Evolutionary conservation across 768 basidiomycete genomes (phyloP).

Genomic region (Lactarius psammicola): DNA sequence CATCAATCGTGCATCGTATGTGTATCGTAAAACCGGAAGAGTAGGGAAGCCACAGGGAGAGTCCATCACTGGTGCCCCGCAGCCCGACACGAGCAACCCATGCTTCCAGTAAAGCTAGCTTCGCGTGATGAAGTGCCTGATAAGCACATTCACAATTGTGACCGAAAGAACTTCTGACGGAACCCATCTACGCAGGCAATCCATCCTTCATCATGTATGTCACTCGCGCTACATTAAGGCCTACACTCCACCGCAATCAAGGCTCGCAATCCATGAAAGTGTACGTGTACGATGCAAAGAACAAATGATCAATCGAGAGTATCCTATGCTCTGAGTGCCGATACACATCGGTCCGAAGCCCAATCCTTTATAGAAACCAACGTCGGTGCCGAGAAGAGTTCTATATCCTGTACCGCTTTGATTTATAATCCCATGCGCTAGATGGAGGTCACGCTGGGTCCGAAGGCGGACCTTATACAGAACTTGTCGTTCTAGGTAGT

Average conservation of each 20-base stretch:
- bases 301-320: too few relatives aligned
- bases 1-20: neutral
- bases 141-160: too few relatives aligned
- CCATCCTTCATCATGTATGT: too few relatives aligned
- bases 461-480: neutral
- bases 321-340: neutral
- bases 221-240: too few relatives aligned
- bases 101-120: neutral
- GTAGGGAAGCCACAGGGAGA: neutral
- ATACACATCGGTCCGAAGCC: neutral
- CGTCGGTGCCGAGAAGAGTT: too few relatives aligned
- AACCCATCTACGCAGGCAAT: too few relatives aligned
- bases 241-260: too few relatives aligned
- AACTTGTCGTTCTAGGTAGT: neutral
- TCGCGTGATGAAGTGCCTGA: too few relatives aligned
- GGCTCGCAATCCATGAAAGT: too few relatives aligned
- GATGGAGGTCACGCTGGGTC: neutral
- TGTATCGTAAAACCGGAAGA: neutral
- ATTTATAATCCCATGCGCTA: neutral
- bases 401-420: too few relatives aligned
- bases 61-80: neutral
- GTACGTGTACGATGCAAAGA: too few relatives aligned
- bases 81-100: neutral
- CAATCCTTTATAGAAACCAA: neutral
- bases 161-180: too few relatives aligned